Conservation (phyloP, 805 yeast genomes). For the Yamadazyma olivae region DNA sequence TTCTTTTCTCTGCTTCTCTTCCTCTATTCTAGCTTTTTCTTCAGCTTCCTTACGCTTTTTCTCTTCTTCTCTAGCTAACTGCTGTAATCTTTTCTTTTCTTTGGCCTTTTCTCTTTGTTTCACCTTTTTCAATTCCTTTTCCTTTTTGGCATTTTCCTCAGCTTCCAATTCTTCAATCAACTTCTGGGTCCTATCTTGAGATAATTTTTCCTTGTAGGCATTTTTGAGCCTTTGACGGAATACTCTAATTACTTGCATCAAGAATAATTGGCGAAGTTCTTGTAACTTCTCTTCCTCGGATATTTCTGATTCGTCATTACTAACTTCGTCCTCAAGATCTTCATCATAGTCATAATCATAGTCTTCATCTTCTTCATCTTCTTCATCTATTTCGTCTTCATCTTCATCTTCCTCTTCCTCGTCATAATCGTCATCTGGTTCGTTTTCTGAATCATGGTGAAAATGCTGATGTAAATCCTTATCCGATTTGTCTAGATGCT, state of each 20-base stretch:
- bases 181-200: constrained; percentile 66
- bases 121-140: constrained; percentile 62
- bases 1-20: constrained; percentile 28
- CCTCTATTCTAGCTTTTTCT: constrained; percentile 38
- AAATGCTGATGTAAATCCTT: constrained; percentile 1
- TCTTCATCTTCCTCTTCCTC: constrained; percentile 22
- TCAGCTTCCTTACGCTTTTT: constrained; percentile 51
- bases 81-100: constrained; percentile 64
- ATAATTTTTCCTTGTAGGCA: constrained; percentile 76
- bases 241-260: constrained; percentile 74
- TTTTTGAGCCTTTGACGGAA: constrained; percentile 69
- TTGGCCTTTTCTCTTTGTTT: constrained; percentile 66
- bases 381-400: constrained; percentile 23
- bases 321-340: constrained; percentile 38
- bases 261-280: constrained; percentile 78
- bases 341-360: constrained; percentile 40
- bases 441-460: constrained; percentile 6
- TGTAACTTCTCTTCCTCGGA: constrained; percentile 62
- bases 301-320: constrained; percentile 34
- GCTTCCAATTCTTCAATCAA: constrained; percentile 68
- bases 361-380: constrained; percentile 31
- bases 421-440: constrained; percentile 15
- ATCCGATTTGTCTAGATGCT: no score
- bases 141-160: constrained; percentile 62
- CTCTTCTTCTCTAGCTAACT: constrained; percentile 63